Evolutionary conservation across 805 yeast species (phyloP), one percentile per base, ranked within the genome.

Genomic region (Myxozyma melibiosi): DNA sequence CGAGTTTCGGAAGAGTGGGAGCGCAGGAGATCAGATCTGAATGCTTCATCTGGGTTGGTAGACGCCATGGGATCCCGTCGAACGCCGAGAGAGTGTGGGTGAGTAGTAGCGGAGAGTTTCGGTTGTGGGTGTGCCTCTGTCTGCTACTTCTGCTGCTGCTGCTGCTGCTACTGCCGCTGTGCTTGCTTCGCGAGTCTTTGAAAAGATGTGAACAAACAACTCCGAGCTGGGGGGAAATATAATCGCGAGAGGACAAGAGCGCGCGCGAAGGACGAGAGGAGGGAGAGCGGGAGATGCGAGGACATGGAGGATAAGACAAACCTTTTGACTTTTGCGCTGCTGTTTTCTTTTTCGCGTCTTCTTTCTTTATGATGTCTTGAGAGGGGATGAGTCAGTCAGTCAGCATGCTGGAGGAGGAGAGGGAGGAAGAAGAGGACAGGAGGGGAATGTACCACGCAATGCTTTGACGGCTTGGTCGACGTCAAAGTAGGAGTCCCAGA

Each of bases 401-500:
- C 9, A 14, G 27, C 8, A 25, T 39, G 7, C 11, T 8, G 33
- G 33, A 30, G 11, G 11, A 30, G 33, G 11, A 30, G 33, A 30
- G 11, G 11, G 8, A 33, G 16, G 24, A 46, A 14, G 27, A 18
- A 22, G 20, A 7, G 11, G 33, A 30, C 33, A 30, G 11, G 11
- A 30, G 11, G 33, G 11, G 33, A 30, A 30, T 11, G 39, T 33
- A 66, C 74, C 71, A 58, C 68, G 69, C 42, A 77, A 52, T 56
- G 83, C 84, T 31, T 71, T 74, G 6, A 84, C 62, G 0, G 88
- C 69, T 11, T 78, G 77, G 3, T 78, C 81, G 3, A 83, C 65
- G 41, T 80, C 83, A 66, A 80, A 79, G 67, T 84, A 84, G 63
- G 82, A 81, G 61, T 74, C 75, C 79, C 84, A 85, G 9, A 86